A percentile compares a stretch with the other conserved stretches of the same genome.
Conservation (phyloP, 2,329 filamentous ascomycete genomes). For the Ciborinia camelliae region DNA sequence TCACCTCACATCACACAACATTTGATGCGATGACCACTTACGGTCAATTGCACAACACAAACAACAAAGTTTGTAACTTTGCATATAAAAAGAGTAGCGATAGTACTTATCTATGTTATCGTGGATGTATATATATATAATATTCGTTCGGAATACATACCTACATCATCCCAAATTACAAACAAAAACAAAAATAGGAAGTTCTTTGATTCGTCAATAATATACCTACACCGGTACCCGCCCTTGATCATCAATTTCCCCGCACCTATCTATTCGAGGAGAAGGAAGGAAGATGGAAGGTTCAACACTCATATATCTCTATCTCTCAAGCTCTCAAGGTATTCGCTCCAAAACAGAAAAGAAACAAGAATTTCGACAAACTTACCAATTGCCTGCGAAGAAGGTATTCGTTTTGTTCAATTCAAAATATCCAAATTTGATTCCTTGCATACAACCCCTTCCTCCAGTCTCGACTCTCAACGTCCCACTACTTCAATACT, state of each 20-base stretch:
- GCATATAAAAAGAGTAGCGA: background rate
- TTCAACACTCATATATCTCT: background rate
- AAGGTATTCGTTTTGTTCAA: background rate
- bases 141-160: background rate
- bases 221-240: too few species aligned
- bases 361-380: too few species aligned
- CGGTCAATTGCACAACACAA: background rate
- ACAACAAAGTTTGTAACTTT: background rate
- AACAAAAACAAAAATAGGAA: background rate
- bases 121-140: background rate
- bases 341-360: background rate
- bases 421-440: background rate
- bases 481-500: background rate
- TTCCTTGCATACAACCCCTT: background rate
- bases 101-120: background rate
- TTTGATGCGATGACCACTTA: background rate
- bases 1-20: conserved; percentile 4
- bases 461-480: background rate
- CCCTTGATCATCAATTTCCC: conserved; percentile 13
- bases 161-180: background rate
- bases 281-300: too few species aligned
- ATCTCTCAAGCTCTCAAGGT: background rate
- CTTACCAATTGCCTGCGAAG: background rate
- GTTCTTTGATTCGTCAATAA: background rate
- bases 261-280: background rate